phyloP scores from a whole-genome alignment of 2,329 filamentous ascomycete genomes.

The Immersiporthe knoxdaviesiana region DNA sequence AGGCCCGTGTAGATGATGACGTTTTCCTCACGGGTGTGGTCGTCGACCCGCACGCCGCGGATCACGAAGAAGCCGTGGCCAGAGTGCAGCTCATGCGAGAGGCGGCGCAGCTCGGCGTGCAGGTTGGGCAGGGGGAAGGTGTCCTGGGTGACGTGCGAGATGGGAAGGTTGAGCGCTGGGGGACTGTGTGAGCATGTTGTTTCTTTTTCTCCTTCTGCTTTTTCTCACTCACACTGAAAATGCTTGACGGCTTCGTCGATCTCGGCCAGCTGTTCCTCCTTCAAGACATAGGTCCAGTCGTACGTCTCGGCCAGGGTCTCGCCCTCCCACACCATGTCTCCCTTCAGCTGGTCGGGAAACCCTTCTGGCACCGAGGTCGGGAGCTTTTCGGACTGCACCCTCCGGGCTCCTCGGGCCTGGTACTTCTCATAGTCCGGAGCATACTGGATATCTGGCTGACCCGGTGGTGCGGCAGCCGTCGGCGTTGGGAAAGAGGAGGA shows the following conservation, averaged over 20 bases:
- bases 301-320: conserved; percentile 50
- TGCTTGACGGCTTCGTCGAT: conserved; percentile 47
- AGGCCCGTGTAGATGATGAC: conserved; percentile 63
- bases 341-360: conserved; percentile 53
- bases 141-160: conserved; percentile 49
- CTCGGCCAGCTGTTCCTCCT: conserved; percentile 51
- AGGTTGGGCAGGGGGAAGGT: conserved; percentile 61
- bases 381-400: conserved; percentile 46
- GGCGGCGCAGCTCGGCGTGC: conserved; percentile 50
- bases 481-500: conserved; percentile 22
- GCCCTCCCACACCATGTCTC: conserved; percentile 62
- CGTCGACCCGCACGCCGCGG: conserved; percentile 57
- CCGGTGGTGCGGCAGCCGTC: conserved; percentile 38
- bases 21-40: conserved; percentile 59
- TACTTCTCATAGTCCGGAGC: conserved; percentile 58
- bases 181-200: conserved; percentile 5
- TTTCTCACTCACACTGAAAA: conserved; percentile 44
- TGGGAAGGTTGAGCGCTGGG: conserved; percentile 41
- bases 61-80: conserved; percentile 66
- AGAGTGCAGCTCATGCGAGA: conserved; percentile 59
- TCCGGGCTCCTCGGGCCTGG: conserved; percentile 50
- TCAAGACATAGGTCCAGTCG: conserved; percentile 58
- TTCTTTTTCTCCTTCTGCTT: not conserved
- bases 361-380: conserved; percentile 49
- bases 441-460: conserved; percentile 64